Conservation (phyloP, 2,329 filamentous ascomycete genomes). For the Fusarium cyanostomum region DNA sequence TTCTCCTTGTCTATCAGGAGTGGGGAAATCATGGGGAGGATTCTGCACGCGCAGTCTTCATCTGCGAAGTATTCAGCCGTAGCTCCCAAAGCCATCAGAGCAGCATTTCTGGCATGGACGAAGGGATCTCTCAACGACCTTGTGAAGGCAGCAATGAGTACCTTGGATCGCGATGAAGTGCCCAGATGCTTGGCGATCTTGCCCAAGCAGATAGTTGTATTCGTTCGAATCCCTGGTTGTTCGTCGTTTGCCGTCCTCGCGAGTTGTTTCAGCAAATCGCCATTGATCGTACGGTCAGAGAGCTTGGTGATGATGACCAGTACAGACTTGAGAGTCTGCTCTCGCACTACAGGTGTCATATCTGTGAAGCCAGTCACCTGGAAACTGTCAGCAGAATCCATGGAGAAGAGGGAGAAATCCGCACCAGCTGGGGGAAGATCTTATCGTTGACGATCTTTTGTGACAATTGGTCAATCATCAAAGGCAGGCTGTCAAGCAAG, state of each 20-base stretch:
- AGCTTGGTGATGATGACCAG: constrained; percentile 87
- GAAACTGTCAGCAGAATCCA: constrained; percentile 38
- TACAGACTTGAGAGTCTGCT: constrained; percentile 96
- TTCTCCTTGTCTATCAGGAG: constrained; percentile 95
- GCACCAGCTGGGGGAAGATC: constrained; percentile 92
- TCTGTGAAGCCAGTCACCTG: constrained; percentile 95
- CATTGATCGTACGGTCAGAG: constrained; percentile 91
- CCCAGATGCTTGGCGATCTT: constrained; percentile 94
- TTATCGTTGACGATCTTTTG: constrained; percentile 94
- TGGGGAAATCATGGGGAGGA: constrained; percentile 86
- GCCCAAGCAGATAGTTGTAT: constrained; percentile 96
- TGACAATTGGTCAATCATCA: constrained; percentile 90
- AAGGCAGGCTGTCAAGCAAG: constrained; percentile 84
- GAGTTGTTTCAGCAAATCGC: constrained; percentile 87
- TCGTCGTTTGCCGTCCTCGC: constrained; percentile 98
- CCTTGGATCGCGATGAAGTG: constrained; percentile 81
- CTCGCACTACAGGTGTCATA: constrained; percentile 86
- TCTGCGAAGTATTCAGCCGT: constrained; percentile 88
- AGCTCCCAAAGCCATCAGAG: constrained; percentile 84
- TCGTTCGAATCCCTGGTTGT: constrained; percentile 95
- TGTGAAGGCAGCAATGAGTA: constrained; percentile 91
- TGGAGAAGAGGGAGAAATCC: constrained; percentile 23
- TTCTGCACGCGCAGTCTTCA: constrained; percentile 85
- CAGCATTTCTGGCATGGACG: constrained; percentile 90
- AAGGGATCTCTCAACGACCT: constrained; percentile 93